Conservation (phyloP, 495 filamentous ascomycete species). For the Apodospora peruviana region DNA sequence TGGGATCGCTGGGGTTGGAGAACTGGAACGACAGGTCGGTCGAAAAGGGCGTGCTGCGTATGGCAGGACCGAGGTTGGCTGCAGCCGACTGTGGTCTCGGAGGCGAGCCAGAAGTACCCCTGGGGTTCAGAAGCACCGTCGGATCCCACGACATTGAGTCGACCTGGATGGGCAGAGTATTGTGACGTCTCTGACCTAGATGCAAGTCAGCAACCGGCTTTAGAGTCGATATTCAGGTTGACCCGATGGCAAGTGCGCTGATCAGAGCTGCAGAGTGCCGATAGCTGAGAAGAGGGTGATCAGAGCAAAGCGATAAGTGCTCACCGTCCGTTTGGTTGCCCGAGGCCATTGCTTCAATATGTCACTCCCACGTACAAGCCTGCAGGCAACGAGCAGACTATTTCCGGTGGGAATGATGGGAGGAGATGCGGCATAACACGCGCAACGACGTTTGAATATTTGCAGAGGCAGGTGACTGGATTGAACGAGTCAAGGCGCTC, state of each 20-base stretch:
- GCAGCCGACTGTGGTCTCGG: conserved; percentile 12
- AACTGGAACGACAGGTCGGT: conserved; percentile 36
- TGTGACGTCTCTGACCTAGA: neutral
- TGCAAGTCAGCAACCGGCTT: neutral
- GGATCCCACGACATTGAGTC: conserved; percentile 23
- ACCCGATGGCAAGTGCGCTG: too few relatives aligned
- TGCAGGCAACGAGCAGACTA: conserved; percentile 8
- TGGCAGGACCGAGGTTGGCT: conserved; percentile 1
- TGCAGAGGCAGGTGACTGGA: neutral
- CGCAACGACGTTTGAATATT: neutral
- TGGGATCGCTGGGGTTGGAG: conserved; percentile 24
- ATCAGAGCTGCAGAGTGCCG: too few relatives aligned
- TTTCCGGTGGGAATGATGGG: conserved; percentile 5
- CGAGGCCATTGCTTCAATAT: conserved; percentile 1
- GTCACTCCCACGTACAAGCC: neutral
- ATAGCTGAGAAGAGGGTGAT: neutral
- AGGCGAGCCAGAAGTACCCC: conserved; percentile 7
- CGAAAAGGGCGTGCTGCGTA: conserved; percentile 3
- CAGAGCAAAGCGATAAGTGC: neutral
- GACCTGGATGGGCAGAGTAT: conserved; percentile 1
- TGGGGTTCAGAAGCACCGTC: conserved; percentile 22
- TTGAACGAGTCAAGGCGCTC: neutral
- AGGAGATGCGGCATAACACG: conserved; percentile 4
- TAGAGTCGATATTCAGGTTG: neutral
- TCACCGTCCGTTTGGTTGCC: conserved; percentile 13